Base-by-base conservation (phyloP, 306 rosid genomes). In the Lathyrus aphaca region DNA sequence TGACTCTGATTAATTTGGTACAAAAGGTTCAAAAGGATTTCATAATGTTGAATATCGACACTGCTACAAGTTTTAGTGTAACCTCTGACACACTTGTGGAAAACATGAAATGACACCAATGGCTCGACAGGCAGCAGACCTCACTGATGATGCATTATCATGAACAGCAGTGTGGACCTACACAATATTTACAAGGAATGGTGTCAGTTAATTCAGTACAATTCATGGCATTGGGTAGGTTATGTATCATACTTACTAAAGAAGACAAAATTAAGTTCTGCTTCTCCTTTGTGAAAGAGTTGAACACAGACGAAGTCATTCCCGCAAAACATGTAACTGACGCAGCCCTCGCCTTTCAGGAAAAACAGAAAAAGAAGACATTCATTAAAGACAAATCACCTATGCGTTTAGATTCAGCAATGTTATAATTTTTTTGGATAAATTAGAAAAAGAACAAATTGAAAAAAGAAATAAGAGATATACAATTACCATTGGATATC, bases 121-220 rank as follows among this genome's bases (percentile, higher is more conserved):
- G 74, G 99, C 99, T 67, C 99, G 91, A 88, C 99, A 91, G 57
- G 97, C 90, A 83, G 97, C 88, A 77, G 96, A 86, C 77, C 92
- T 87, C 77, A 94, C 99, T 8, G 91, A 84, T 39, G 99, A 83
- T 43, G 80, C 91, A 68, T 82, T 82, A 45, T 88, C 96, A 14
- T 70, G 57, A 19, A 82, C 21, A 16, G 96, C 90, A 23, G 92
- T 92, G 68, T 62, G 74, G 60, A 83, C 79, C 98, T 94, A 80
- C 66, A 76, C 77, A 71, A 68, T 30, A 74, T 74, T 74, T 46
- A 23, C 71, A 51, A 54, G 66, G 50, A 43, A 21, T 37, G 39
- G 53, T 40, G 56, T 68, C 18, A 57, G 78, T 58, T 35, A 58
- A 74, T 60, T 79, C 59, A 44, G 32, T 44, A 64, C 12, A 72